These are phyloP conservation scores for Petunia secreta DNA, from an alignment of 257 asterid genomes.

Conservation along the genomic window DNA sequence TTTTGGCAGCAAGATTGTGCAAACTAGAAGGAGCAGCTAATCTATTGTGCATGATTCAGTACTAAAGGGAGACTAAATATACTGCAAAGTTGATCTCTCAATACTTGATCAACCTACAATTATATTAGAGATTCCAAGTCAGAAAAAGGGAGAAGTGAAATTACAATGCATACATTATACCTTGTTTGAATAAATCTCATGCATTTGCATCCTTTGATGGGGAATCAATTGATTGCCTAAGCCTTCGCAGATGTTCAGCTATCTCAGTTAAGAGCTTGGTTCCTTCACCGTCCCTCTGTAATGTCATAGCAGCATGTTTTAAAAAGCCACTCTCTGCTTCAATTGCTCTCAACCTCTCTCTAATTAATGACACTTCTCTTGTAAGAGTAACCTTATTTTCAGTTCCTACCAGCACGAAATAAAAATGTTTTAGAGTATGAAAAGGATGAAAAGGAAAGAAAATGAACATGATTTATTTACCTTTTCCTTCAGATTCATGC, in stretches of 20 bases:
- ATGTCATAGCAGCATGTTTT: constrained; percentile 73
- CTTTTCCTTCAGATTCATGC: constrained; percentile 40
- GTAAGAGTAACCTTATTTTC: constrained; percentile 33
- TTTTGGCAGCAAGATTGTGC: too few relatives aligned
- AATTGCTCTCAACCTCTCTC: constrained; percentile 67
- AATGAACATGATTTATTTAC: background rate
- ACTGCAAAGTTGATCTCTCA: too few relatives aligned
- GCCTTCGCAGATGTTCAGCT: constrained; percentile 68
- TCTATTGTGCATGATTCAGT: too few relatives aligned
- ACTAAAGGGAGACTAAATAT: too few relatives aligned
- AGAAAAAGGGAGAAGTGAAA: background rate
- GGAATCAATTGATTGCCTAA: constrained; percentile 34
- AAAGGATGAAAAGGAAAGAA: background rate
- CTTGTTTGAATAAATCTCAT: background rate
- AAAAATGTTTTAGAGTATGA: background rate
- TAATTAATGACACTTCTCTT: constrained; percentile 57
- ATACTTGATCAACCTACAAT: too few relatives aligned
- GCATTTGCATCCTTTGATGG: background rate
- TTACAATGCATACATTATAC: background rate
- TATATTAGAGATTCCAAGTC: background rate
- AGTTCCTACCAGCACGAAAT: constrained; percentile 27
- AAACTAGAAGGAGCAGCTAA: too few relatives aligned
- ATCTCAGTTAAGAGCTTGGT: constrained; percentile 72
- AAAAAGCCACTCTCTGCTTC: constrained; percentile 83
- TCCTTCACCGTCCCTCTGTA: constrained; percentile 73